These are phyloP conservation scores for Macaranga tanarius DNA, from an alignment of 441 rosid species.

Conservation along the genomic window DNA sequence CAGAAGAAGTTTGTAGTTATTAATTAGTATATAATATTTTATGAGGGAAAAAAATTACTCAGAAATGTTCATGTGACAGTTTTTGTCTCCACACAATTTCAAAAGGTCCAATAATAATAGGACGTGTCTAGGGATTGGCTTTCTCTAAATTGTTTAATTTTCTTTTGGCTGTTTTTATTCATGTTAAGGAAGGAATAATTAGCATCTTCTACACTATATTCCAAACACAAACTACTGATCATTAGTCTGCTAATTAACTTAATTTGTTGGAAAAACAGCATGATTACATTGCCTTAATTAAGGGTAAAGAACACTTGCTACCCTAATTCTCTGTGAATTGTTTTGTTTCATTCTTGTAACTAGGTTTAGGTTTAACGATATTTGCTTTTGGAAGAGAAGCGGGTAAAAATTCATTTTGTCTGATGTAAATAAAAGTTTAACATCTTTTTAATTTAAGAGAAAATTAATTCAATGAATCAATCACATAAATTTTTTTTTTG, in stretches of 20 bases:
- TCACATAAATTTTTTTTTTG: too few relatives aligned
- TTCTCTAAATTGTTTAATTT: not conserved
- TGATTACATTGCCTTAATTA: too few relatives aligned
- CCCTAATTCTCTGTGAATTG: too few relatives aligned
- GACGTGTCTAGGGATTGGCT: conserved; percentile 28
- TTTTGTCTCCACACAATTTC: conserved; percentile 32
- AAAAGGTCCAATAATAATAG: conserved; percentile 36
- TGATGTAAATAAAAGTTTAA: too few relatives aligned
- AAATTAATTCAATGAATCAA: too few relatives aligned
- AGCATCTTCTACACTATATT: conserved; percentile 4
- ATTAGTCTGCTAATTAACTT: not conserved
- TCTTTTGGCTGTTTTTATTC: not conserved
- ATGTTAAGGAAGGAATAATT: conserved; percentile 11
- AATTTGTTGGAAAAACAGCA: too few relatives aligned
- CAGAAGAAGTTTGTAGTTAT: conserved; percentile 6
- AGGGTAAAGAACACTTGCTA: too few relatives aligned
- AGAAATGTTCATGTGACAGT: conserved; percentile 39
- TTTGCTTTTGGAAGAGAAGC: too few relatives aligned
- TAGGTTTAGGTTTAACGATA: too few relatives aligned
- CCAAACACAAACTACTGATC: not conserved
- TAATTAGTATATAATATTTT: not conserved
- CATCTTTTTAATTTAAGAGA: too few relatives aligned
- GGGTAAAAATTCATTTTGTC: too few relatives aligned
- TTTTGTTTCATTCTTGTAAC: too few relatives aligned
- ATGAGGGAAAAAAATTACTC: not conserved